These are phyloP conservation scores for Ogataea nonfermentans DNA, from an alignment of 805 yeast species.

Conservation along the genomic window DNA sequence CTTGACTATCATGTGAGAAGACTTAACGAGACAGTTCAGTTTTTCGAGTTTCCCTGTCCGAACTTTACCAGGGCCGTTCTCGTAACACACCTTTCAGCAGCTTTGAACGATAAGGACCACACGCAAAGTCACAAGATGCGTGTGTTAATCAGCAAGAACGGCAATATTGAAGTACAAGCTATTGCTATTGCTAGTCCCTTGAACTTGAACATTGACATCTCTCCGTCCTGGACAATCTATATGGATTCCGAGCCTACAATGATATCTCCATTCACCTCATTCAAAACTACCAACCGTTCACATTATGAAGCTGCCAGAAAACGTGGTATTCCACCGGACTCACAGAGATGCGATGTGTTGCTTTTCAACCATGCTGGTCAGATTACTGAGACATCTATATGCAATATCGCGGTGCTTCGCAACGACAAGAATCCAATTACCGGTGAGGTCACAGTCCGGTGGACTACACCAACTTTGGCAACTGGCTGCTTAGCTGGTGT, in stretches of 20 bases:
- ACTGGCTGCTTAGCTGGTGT: constrained; percentile 88
- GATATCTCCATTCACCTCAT: constrained; percentile 76
- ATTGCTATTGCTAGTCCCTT: constrained; percentile 17
- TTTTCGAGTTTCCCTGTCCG: constrained; percentile 46
- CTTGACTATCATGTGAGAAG: constrained; percentile 64
- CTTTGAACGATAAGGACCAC: constrained; percentile 33
- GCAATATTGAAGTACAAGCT: constrained; percentile 34
- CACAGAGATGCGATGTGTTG: constrained; percentile 58
- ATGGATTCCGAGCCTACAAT: constrained; percentile 52
- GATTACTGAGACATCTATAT: constrained; percentile 78
- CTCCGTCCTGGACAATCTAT: constrained; percentile 54
- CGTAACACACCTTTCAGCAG: constrained; percentile 39
- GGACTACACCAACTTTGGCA: constrained; percentile 80
- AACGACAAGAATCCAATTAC: constrained; percentile 28
- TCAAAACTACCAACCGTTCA: constrained; percentile 76
- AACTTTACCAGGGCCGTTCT: constrained; percentile 42
- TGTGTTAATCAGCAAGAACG: constrained; percentile 36
- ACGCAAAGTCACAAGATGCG: constrained; percentile 46
- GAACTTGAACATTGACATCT: constrained; percentile 9
- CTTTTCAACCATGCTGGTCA: constrained; percentile 58
- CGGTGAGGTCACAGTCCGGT: constrained; percentile 39
- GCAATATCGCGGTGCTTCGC: constrained; percentile 68
- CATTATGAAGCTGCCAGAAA: constrained; percentile 63
- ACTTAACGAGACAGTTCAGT: constrained; percentile 49
- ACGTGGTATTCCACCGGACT: constrained; percentile 39